Evolutionary conservation across 2,329 filamentous ascomycete species (phyloP).

Genomic region (Ophiocordyceps camponoti-floridani): DNA sequence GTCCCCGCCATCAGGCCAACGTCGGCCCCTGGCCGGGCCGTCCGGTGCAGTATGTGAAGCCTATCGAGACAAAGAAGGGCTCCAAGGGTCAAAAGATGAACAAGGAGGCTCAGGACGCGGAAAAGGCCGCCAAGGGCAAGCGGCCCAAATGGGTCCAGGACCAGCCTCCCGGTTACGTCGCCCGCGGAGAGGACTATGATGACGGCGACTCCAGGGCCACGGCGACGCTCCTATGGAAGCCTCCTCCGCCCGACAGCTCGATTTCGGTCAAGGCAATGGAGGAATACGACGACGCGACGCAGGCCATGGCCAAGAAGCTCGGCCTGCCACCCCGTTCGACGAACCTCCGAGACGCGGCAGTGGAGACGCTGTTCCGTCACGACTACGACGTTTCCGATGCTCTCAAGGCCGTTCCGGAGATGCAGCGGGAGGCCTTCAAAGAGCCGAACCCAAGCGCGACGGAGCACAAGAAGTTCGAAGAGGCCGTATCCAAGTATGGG

Average conservation of each 20-base stretch:
- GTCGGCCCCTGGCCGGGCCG: conserved; percentile 73
- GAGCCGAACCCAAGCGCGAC: conserved; percentile 65
- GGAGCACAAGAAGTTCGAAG: conserved; percentile 81
- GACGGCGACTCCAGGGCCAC: conserved; percentile 60
- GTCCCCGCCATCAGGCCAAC: conserved; percentile 78
- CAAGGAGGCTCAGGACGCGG: conserved; percentile 71
- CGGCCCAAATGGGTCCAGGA: conserved; percentile 90
- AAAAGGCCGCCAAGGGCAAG: conserved; percentile 61
- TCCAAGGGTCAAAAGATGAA: conserved; percentile 63
- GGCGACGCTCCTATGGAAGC: conserved; percentile 60
- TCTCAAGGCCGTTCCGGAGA: conserved; percentile 47
- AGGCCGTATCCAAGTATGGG: conserved; percentile 75
- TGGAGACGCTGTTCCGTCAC: conserved; percentile 54
- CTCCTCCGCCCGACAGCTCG: conserved; percentile 40
- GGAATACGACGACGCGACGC: conserved; percentile 57
- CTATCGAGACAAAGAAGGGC: conserved; percentile 68
- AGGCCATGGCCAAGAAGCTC: conserved; percentile 43
- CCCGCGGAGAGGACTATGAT: conserved; percentile 60
- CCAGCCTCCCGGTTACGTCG: conserved; percentile 70
- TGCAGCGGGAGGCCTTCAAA: conserved; percentile 57
- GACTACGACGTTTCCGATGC: conserved; percentile 56
- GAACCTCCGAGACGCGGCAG: conserved; percentile 73
- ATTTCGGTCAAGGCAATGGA: conserved; percentile 43
- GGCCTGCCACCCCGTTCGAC: conserved; percentile 62
- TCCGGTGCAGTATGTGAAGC: conserved; percentile 79